Evolutionary conservation across 2,329 filamentous ascomycete species (phyloP).

Genomic region (Penicillium sp.): DNA sequence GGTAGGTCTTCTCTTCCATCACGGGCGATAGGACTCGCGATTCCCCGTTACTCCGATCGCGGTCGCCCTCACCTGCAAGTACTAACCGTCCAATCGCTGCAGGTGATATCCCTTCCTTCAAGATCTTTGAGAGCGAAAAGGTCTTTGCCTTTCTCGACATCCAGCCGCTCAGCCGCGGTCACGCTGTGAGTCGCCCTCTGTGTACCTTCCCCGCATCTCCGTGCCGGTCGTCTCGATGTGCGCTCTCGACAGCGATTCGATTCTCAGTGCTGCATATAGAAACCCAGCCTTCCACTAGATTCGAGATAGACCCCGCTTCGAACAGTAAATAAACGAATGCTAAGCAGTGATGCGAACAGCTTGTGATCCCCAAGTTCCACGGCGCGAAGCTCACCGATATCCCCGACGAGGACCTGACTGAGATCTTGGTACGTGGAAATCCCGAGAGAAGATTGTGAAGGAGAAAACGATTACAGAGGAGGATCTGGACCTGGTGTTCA

Average conservation of each 20-base stretch:
- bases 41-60: not conserved
- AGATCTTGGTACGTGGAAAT: constrained; percentile 63
- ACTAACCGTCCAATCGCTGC: constrained; percentile 9
- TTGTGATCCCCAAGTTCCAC: constrained; percentile 94
- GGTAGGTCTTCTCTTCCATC: constrained; percentile 47
- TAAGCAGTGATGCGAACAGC: constrained; percentile 49
- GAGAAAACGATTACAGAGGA: not conserved
- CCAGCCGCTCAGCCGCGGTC: constrained; percentile 78
- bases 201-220: constrained; percentile 18
- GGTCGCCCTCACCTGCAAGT: not conserved
- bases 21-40: not conserved
- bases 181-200: constrained; percentile 62
- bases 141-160: constrained; percentile 96
- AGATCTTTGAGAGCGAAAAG: constrained; percentile 92
- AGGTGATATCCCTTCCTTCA: constrained; percentile 96
- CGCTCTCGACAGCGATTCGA: not conserved
- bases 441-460: not conserved
- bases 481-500: not conserved
- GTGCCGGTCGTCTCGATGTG: not conserved
- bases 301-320: not conserved
- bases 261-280: not conserved
- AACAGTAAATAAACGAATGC: not conserved
- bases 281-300: not conserved
- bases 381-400: constrained; percentile 89
- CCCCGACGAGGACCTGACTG: constrained; percentile 77